Evolutionary conservation across 179 eudicot species (phyloP).

Genomic region (Carnegiea gigantea): DNA sequence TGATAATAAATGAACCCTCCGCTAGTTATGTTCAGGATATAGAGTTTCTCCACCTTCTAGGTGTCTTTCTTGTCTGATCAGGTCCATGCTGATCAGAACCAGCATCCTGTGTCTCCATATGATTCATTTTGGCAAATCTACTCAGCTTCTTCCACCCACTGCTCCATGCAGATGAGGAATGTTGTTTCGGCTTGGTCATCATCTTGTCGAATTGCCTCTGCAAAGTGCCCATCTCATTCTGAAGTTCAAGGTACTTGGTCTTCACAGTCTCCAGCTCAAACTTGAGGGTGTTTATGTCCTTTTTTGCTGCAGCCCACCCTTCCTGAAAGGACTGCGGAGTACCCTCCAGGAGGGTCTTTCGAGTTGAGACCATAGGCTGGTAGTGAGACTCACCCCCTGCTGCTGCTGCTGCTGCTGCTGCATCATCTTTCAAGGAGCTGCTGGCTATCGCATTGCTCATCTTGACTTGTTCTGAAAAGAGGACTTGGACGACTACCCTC

Average conservation of each 20-base stretch:
- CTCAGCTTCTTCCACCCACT: conserved; percentile 84
- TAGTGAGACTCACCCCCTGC: conserved; percentile 40
- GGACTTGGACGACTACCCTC: conserved; percentile 92
- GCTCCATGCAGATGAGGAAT: conserved; percentile 50
- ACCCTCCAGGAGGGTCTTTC: conserved; percentile 71
- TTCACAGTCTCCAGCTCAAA: conserved; percentile 75
- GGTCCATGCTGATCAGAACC: conserved; percentile 43
- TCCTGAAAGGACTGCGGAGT: conserved; percentile 89
- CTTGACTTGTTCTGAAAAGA: conserved; percentile 83
- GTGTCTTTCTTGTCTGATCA: conserved; percentile 41
- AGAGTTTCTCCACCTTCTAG: conserved; percentile 87
- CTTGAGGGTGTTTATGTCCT: conserved; percentile 77
- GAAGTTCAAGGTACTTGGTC: conserved; percentile 66
- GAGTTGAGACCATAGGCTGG: conserved; percentile 59
- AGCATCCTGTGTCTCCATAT: conserved; percentile 39
- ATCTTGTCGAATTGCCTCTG: conserved; percentile 67
- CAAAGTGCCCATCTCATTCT: conserved; percentile 62
- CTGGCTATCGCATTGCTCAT: conserved; percentile 72
- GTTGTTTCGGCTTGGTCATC: conserved; percentile 54
- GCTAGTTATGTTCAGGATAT: conserved; percentile 46
- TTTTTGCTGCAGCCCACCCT: conserved; percentile 83
- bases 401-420: neutral
- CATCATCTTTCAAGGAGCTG: conserved; percentile 50
- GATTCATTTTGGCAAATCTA: conserved; percentile 55
- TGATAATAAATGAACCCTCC: neutral